Percentiles rank a stretch among this genome's conserved stretches.
Conservation (phyloP, 1,139 yeast genomes). For the Hyphopichia fennica region DNA sequence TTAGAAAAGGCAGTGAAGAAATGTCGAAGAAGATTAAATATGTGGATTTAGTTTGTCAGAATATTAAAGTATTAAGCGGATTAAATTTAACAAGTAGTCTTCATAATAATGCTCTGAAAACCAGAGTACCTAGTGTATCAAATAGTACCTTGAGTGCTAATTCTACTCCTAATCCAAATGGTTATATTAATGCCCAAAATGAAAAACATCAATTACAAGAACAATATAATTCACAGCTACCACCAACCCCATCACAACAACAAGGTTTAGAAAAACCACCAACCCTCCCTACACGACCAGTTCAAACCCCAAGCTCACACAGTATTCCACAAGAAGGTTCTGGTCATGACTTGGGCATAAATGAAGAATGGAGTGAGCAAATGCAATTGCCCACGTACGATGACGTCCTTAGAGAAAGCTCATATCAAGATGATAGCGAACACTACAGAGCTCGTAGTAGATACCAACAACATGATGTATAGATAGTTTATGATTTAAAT, state of each 20-base stretch:
- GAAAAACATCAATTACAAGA: constrained; percentile 1
- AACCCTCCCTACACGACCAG: neutral
- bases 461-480: constrained; percentile 27
- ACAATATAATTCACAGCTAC: neutral
- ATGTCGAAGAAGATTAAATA: constrained; percentile 20
- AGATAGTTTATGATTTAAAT: neutral
- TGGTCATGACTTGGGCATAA: neutral
- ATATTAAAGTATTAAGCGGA: constrained; percentile 46
- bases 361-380: neutral
- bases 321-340: neutral
- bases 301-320: neutral
- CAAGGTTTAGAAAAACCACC: neutral
- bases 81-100: constrained; percentile 27
- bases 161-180: neutral
- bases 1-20: constrained; percentile 17
- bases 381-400: constrained; percentile 35
- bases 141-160: neutral
- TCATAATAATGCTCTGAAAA: constrained; percentile 15
- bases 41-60: constrained; percentile 35
- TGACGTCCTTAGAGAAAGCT: constrained; percentile 29
- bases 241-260: neutral
- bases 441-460: constrained; percentile 33
- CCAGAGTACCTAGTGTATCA: neutral
- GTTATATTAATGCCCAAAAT: constrained; percentile 3
- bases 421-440: constrained; percentile 26